Conservation (phyloP, 2,329 filamentous ascomycete genomes). For the Huntiella moniliformis region DNA sequence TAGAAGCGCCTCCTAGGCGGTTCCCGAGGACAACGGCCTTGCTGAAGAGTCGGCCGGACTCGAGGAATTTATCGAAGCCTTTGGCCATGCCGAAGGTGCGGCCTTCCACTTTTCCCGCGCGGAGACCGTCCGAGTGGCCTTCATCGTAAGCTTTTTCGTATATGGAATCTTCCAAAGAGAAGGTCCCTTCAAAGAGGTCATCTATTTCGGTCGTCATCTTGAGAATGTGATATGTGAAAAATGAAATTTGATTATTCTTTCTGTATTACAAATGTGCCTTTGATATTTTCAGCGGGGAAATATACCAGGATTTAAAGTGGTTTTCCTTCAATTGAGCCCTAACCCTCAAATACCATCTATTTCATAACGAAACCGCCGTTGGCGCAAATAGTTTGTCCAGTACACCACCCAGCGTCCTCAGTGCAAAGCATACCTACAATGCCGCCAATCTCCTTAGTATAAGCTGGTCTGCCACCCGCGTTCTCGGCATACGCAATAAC, state of each 20-base stretch:
- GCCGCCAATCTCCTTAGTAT: constrained; percentile 13
- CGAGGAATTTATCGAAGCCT: constrained; percentile 80
- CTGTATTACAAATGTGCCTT: neutral
- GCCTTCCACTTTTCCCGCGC: constrained; percentile 69
- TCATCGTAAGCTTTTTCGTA: constrained; percentile 67
- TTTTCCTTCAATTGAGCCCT: neutral
- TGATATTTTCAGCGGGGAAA: neutral
- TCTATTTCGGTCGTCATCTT: constrained; percentile 13
- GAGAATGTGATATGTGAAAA: neutral
- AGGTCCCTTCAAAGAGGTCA: constrained; percentile 38
- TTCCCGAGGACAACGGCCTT: constrained; percentile 71
- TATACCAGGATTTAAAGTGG: neutral
- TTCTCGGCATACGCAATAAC: constrained; percentile 13
- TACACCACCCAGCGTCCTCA: constrained; percentile 56
- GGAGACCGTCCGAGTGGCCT: constrained; percentile 55
- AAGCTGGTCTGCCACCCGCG: constrained; percentile 14
- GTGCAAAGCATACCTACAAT: constrained; percentile 23
- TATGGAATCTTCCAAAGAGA: constrained; percentile 48
- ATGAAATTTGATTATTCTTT: neutral
- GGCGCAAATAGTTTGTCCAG: constrained; percentile 60
- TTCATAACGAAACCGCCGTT: constrained; percentile 50
- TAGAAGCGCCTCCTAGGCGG: constrained; percentile 27
- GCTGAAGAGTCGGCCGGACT: constrained; percentile 61
- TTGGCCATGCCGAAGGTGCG: constrained; percentile 80
- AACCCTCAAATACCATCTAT: constrained; percentile 12